These are phyloP conservation scores for Hevea brasiliensis DNA, from an alignment of 345 rosid species.

Conservation along the genomic window DNA sequence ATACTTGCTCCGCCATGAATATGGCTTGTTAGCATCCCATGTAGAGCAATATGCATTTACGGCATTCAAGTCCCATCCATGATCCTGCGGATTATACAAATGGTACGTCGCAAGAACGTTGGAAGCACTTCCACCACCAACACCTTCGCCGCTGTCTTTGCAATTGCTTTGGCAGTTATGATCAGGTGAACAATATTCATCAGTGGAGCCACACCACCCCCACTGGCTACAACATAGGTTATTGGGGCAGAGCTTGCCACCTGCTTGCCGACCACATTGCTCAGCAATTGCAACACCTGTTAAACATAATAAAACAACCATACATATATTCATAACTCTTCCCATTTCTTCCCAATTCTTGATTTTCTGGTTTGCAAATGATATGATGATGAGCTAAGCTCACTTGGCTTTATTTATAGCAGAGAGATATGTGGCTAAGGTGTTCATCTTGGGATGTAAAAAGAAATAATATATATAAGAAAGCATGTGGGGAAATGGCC, in stretches of 20 bases:
- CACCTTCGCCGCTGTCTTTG: too few species aligned
- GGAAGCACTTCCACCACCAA: conserved; percentile 22
- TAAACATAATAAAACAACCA: not conserved
- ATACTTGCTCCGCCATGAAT: conserved; percentile 52
- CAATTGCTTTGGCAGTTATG: conserved; percentile 31
- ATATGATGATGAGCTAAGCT: not conserved
- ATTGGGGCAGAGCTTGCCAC: conserved; percentile 22
- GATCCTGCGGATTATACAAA: conserved; percentile 43
- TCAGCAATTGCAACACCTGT: conserved; percentile 8
- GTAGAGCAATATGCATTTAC: conserved; percentile 61
- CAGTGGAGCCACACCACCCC: conserved; percentile 30
- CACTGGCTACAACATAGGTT: conserved; percentile 31
- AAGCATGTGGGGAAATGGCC: too few species aligned
- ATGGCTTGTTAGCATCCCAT: conserved; percentile 58
- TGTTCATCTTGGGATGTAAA: too few species aligned
- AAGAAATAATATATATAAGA: too few species aligned
- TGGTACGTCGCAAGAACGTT: conserved; percentile 62
- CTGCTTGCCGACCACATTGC: conserved; percentile 28
- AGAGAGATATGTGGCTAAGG: too few species aligned
- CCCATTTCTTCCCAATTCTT: conserved; percentile 11
- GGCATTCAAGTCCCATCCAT: conserved; percentile 47
- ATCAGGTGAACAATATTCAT: conserved; percentile 25
- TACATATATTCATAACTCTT: not conserved
- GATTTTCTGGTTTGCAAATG: not conserved
- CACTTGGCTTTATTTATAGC: too few species aligned